Conservation (phyloP, 225 moss, liverwort and hornwort genomes). For the Polytrichum commune region DNA sequence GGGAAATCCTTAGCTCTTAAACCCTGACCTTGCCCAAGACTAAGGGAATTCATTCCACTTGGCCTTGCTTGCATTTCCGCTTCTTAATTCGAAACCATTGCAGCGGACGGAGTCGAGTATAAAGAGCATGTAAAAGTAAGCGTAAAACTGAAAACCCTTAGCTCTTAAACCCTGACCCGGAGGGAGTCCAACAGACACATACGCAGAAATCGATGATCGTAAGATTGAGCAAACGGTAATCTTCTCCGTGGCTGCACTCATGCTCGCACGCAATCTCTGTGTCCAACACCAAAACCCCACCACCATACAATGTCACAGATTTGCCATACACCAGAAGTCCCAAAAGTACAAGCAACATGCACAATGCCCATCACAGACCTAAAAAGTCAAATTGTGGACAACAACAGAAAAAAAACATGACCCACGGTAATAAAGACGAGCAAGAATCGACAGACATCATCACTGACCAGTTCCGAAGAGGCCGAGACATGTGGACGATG, state of each 20-base stretch:
- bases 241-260: constrained; percentile 69
- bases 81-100: too few relatives aligned
- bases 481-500: constrained; percentile 49
- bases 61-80: too few relatives aligned
- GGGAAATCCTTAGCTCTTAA: too few relatives aligned
- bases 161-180: constrained; percentile 9
- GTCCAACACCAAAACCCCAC: background rate
- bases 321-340: constrained; percentile 1
- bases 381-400: background rate
- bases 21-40: too few relatives aligned
- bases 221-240: constrained; percentile 58
- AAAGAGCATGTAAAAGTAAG: too few relatives aligned
- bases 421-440: too few relatives aligned
- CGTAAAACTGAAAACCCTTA: background rate
- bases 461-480: constrained; percentile 56
- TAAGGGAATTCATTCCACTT: too few relatives aligned
- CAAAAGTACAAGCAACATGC: background rate
- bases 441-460: background rate
- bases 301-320: background rate
- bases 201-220: constrained; percentile 54
- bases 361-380: background rate
- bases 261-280: constrained; percentile 66
- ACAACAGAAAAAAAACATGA: background rate
- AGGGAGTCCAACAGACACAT: constrained; percentile 4
- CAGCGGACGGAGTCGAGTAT: too few relatives aligned